These are phyloP conservation scores for Obelidium mucronatum DNA, from an alignment of 192 early-diverging fungal species.

Conservation along the genomic window DNA sequence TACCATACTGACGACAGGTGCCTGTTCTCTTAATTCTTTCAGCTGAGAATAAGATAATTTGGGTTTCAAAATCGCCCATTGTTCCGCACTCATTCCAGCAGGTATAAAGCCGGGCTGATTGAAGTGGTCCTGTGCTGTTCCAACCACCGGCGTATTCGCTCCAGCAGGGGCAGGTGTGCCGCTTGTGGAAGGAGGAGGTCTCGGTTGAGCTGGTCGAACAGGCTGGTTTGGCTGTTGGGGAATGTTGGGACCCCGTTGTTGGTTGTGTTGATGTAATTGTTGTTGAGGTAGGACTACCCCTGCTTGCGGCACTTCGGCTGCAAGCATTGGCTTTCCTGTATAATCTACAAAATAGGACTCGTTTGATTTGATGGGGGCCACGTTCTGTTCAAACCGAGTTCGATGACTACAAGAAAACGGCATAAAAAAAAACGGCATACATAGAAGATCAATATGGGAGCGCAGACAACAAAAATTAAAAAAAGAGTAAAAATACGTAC, in stretches of 20 bases:
- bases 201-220: background rate
- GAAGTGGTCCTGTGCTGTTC: background rate
- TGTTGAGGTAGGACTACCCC: background rate
- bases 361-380: conserved; percentile 28
- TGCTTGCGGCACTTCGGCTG: background rate
- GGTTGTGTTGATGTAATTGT: background rate
- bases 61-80: conserved; percentile 31
- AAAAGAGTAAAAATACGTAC: conserved; percentile 31
- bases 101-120: conserved; percentile 22
- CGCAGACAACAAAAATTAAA: background rate
- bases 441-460: background rate
- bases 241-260: background rate
- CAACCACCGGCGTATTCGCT: background rate
- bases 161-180: background rate
- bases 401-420: conserved; percentile 15
- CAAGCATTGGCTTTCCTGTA: conserved; percentile 21
- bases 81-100: conserved; percentile 22
- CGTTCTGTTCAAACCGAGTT: conserved; percentile 35
- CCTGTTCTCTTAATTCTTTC: conserved; percentile 31
- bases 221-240: background rate
- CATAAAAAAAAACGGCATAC: background rate
- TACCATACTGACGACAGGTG: conserved; percentile 33
- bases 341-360: conserved; percentile 32
- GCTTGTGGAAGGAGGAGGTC: too few relatives aligned
- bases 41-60: conserved; percentile 25